Evolutionary conservation across 768 basidiomycete species (phyloP).

Genomic region (Rhizopogon vesiculosus): DNA sequence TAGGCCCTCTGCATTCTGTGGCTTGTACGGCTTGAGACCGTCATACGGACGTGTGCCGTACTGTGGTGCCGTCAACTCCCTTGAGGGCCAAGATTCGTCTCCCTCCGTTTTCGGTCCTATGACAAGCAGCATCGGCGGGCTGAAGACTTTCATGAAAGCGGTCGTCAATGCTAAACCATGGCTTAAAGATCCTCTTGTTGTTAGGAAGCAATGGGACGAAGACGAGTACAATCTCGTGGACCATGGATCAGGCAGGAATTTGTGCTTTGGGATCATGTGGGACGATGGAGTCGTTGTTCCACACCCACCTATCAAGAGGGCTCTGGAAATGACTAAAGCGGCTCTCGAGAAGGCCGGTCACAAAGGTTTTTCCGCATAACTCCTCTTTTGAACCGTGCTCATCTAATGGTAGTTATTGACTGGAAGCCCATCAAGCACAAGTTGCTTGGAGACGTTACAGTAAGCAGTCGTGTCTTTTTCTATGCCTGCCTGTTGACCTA

Average conservation of each 20-base stretch:
- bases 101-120: constrained; percentile 74
- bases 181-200: constrained; percentile 55
- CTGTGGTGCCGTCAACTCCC: constrained; percentile 55
- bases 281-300: constrained; percentile 56
- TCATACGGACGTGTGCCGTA: constrained; percentile 70
- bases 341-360: constrained; percentile 62
- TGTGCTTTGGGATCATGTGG: constrained; percentile 63
- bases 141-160: constrained; percentile 62
- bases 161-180: constrained; percentile 60
- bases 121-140: constrained; percentile 47
- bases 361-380: constrained; percentile 37
- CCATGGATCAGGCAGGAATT: constrained; percentile 43
- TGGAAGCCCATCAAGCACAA: constrained; percentile 57
- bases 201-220: constrained; percentile 57
- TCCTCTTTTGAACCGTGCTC: not conserved
- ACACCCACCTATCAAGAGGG: constrained; percentile 61
- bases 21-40: constrained; percentile 67
- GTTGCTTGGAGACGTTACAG: constrained; percentile 39
- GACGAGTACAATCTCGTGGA: constrained; percentile 55
- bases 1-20: constrained; percentile 63
- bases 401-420: constrained; percentile 50
- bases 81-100: constrained; percentile 71
- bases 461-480: constrained; percentile 26
- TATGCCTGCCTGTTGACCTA: not conserved
- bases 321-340: constrained; percentile 47